Evolutionary conservation across 306 rosid genomes (phyloP).

Genomic region (Trifolium fragiferum): DNA sequence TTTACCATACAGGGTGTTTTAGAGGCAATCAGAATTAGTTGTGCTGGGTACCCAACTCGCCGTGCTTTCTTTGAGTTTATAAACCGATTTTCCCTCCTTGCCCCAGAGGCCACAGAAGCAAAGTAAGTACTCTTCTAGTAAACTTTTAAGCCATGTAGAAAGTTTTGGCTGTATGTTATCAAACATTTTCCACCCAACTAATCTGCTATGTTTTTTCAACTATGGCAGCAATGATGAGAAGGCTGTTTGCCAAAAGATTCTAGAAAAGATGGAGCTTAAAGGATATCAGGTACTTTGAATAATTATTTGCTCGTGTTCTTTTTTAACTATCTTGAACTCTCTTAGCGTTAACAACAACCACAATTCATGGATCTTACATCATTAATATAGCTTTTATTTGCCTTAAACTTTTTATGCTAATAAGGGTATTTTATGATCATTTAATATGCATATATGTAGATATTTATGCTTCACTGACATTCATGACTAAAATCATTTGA

Average conservation of each 20-base stretch:
- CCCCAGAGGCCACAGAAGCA: conserved; percentile 73
- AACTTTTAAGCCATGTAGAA: conserved; percentile 28
- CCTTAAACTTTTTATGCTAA: conserved; percentile 23
- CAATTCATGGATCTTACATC: conserved; percentile 39
- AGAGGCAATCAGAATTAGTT: conserved; percentile 98
- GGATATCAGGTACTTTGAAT: conserved; percentile 87
- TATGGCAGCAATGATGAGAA: conserved; percentile 80
- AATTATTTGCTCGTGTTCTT: conserved; percentile 28
- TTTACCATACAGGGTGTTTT: conserved; percentile 83
- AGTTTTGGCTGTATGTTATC: conserved; percentile 24
- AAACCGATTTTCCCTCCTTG: conserved; percentile 85
- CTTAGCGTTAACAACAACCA: conserved; percentile 23
- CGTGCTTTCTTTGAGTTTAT: conserved; percentile 86
- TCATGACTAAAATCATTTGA: conserved; percentile 38
- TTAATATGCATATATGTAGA: conserved; percentile 25
- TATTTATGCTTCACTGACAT: conserved; percentile 27
- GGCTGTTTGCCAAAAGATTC: conserved; percentile 69
- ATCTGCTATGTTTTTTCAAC: conserved; percentile 40
- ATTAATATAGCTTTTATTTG: conserved; percentile 35
- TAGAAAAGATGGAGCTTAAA: conserved; percentile 83
- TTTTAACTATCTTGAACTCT: conserved; percentile 30
- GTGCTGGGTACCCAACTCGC: conserved; percentile 99
- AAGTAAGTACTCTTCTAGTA: conserved; percentile 60
- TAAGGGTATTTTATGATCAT: conserved; percentile 21
- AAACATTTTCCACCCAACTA: conserved; percentile 31